phyloP scores from a whole-genome alignment of 495 filamentous ascomycete species.

The Hyaloscypha bicolor region DNA sequence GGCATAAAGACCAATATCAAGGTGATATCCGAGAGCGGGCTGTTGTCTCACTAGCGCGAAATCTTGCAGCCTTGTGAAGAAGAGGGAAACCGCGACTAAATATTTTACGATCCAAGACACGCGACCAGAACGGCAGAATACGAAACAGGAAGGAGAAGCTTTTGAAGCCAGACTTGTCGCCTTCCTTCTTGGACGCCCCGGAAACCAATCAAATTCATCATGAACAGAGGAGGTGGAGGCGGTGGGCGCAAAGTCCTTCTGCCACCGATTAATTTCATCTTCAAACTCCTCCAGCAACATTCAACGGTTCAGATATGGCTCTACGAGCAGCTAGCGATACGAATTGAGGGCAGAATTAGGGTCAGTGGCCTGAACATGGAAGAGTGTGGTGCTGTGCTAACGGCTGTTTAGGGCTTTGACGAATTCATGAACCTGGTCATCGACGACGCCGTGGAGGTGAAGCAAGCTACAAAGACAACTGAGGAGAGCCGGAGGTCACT shows the following conservation, averaged over 20 bases:
- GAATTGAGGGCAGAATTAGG: slow-evolving; percentile 94
- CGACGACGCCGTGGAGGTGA: slow-evolving; percentile 93
- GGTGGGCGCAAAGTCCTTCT: slow-evolving; percentile 87
- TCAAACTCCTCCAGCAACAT: slow-evolving; percentile 89
- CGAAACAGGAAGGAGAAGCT: background rate
- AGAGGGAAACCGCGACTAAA: background rate
- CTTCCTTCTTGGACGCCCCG: background rate
- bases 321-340: slow-evolving; percentile 89
- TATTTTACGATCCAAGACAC: background rate
- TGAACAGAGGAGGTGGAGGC: slow-evolving; percentile 81
- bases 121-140: slow-evolving; percentile 1
- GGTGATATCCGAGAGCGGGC: background rate
- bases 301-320: slow-evolving; percentile 92
- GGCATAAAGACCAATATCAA: background rate
- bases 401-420: slow-evolving; percentile 74
- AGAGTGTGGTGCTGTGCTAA: slow-evolving; percentile 23
- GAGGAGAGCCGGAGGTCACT: slow-evolving; percentile 77
- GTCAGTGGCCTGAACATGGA: slow-evolving; percentile 48
- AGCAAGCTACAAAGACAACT: slow-evolving; percentile 77
- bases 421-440: slow-evolving; percentile 99
- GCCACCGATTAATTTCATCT: slow-evolving; percentile 98
- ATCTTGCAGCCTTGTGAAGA: slow-evolving; percentile 3
- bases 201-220: slow-evolving; percentile 38
- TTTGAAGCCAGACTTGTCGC: background rate
- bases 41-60: background rate